Percentiles rank a stretch among this genome's conserved stretches.
Conservation (phyloP, 2,329 filamentous ascomycete species). For the Paracoccidioides brasiliensis region DNA sequence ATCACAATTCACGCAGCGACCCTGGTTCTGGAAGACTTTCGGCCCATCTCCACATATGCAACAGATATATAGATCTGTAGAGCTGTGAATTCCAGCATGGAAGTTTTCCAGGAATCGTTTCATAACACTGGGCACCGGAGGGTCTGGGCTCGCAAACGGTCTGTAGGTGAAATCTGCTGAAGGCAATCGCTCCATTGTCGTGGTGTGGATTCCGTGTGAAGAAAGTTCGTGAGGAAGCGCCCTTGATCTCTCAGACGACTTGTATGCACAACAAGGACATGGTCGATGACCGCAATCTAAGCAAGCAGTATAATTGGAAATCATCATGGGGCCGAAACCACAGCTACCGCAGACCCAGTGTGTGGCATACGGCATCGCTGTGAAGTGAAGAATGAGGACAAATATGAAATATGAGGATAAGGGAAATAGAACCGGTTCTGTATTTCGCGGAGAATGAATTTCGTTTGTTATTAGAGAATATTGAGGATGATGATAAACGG, state of each 20-base stretch:
- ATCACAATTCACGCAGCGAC: conserved; percentile 21
- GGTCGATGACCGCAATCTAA: background rate
- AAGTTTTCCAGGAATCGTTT: background rate
- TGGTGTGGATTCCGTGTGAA: background rate
- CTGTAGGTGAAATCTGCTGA: background rate
- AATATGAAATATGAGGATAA: background rate
- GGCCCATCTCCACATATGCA: conserved; percentile 28
- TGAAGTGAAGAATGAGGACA: background rate
- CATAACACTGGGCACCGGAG: background rate
- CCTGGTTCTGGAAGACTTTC: conserved; percentile 24
- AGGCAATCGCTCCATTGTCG: background rate
- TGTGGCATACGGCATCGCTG: conserved; percentile 13
- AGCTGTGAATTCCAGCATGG: conserved; percentile 1
- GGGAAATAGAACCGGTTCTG: background rate
- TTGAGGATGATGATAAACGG: background rate
- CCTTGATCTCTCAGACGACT: conserved; percentile 10
- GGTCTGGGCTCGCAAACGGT: background rate
- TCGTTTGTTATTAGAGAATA: background rate
- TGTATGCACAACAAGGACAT: conserved; percentile 12
- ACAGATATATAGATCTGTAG: conserved; percentile 25
- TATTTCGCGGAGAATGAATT: background rate
- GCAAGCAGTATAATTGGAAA: conserved; percentile 5
- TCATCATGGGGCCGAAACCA: conserved; percentile 20
- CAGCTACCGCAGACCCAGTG: conserved; percentile 26
- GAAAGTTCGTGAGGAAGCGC: conserved; percentile 5